Base-by-base conservation (phyloP, 1,139 yeast genomes). In the Protomyces arabidopsidicola region DNA sequence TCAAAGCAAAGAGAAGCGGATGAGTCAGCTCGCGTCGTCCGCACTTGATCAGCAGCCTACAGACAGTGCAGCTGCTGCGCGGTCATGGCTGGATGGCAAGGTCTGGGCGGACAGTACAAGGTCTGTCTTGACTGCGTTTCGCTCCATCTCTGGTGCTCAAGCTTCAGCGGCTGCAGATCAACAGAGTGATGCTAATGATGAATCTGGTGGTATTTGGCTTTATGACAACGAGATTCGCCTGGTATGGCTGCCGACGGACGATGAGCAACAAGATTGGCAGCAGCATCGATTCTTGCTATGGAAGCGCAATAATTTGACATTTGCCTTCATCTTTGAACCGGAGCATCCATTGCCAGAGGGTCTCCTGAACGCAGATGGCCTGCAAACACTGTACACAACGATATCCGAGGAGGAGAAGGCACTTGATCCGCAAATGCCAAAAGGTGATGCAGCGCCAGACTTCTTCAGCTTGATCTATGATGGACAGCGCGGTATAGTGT, bases 401-500 rank as follows among this genome's bases (percentile, higher is more conserved):
- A 9, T 36, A 1, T n/a, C 14, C 9, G 42, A 36, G 16, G 42
- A 36, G 1, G 14, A 12, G 14, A 1, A 14, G 16, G 42, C 42
- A 3, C 14, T 12, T 9, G 42, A 12, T 9, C 52, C 5, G 59
- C 39, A 10, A 35, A 39, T 6, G 51, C 22, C 31, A 16, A 22
- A 3, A 16, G 27, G 16, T 24, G 9, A 12, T 4, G 10, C 9
- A 12, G 14, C 9, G 4, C 45, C 62, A 1, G 31, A 31, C 42
- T 58, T 58, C 56, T 58, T 58, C 56, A 58, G 56, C 31, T 14
- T 58, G 31, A 24, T 39, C 20, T 55, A 58, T 35, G 34, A 52
- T 31, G 45, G 52, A 20, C 12, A 9, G n/a, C 42, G 52, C 4
- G 62, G 62, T 36, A n/a, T 52, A 3, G 31, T 53, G 14, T 24